Base-by-base conservation (phyloP, 331 rosid genomes). In the Telfairia occidentalis region DNA sequence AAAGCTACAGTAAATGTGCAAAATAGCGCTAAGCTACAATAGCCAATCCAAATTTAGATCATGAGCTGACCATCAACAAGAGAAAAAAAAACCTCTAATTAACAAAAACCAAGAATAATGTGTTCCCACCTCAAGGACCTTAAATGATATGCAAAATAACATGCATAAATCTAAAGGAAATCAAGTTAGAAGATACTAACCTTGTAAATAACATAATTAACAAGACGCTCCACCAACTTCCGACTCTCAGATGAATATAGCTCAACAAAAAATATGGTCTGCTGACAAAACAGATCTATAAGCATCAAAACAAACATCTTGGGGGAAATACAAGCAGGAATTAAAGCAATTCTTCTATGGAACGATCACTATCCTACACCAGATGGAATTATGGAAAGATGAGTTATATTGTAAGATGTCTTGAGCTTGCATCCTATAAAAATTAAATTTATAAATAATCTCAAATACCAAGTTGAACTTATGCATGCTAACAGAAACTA, bases 201-300 rank as follows among this genome's bases (percentile, higher is more conserved):
- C 97, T 95, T 85, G 87, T 91, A 95, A 73, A 92, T 83, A 61
- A 90, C 83, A 86, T 95, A 90, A 79, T 90, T 90, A 79, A 88
- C 78, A 52, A 94, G 96, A 71, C 96, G 96, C 53, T 94, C 96
- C 57, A 88, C 81, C 87, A 94, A 73, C 46, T 87, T 94, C 60
- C 89, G 89, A 71, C 87, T 85, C 83, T 95, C 97, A 63, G 92
- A 65, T 69, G 97, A 82, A 83, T 87, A 82, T 87, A 95, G 81
- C 87, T 95, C 92, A 10, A 84, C 74, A 73, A 95, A 95, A 84
- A 95, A 91, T 80, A 92, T 50, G 71, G 96, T 86, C 98, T 95
- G 96, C 66, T 38, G 76, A 76, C 77, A 78, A 61, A 61, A 54
- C 82, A 43, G 74, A 54, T 28, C 79, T 18, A 29, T 53, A 67